Conservation (phyloP, 441 rosid genomes). For the Syzygium malaccense region DNA sequence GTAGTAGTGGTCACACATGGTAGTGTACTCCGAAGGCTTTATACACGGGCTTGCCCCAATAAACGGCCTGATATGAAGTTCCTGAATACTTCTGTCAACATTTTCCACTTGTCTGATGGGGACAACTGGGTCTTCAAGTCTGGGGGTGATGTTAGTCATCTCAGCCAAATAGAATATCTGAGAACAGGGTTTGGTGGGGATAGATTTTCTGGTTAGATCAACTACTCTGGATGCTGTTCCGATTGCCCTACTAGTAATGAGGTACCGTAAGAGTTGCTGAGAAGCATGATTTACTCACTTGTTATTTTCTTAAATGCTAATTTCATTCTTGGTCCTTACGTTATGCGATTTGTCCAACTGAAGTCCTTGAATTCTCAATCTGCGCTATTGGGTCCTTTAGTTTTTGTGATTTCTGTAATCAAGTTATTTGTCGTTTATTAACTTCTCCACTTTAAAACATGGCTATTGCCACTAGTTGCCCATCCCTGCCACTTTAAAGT, state of each 20-base stretch:
- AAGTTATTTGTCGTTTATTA: too few relatives aligned
- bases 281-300: neutral
- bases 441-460: too few relatives aligned
- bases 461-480: too few relatives aligned
- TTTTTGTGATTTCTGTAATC: too few relatives aligned
- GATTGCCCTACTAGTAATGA: neutral
- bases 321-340: neutral
- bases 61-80: conserved; percentile 30
- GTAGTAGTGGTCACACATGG: conserved; percentile 71
- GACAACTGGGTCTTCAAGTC: conserved; percentile 44
- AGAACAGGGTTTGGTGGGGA: neutral
- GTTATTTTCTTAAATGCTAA: neutral
- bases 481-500: too few relatives aligned
- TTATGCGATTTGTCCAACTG: neutral
- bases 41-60: conserved; percentile 46
- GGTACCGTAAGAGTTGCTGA: neutral
- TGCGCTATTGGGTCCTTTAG: neutral
- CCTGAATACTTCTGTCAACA: conserved; percentile 56
- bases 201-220: neutral
- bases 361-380: neutral
- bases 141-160: conserved; percentile 59
- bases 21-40: conserved; percentile 55
- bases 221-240: neutral
- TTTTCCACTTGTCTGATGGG: conserved; percentile 37
- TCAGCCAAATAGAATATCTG: conserved; percentile 23